These are phyloP conservation scores for Benincasa hispida DNA, from an alignment of 306 rosid genomes.

Conservation along the genomic window DNA sequence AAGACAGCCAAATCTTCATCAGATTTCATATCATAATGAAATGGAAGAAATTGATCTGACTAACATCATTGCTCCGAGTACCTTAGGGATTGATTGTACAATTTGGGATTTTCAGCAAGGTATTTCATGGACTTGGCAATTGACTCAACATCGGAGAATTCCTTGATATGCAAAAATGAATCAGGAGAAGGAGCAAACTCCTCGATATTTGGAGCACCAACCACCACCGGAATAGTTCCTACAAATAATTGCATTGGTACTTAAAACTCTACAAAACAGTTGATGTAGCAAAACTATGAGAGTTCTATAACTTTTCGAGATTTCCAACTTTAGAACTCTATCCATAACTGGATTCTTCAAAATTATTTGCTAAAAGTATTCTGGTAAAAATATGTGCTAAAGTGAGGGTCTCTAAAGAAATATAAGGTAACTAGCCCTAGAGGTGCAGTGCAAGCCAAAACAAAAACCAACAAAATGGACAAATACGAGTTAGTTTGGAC, in stretches of 20 bases:
- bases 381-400: neutral
- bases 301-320: neutral
- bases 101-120: slow-evolving; percentile 64
- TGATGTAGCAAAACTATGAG: neutral
- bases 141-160: slow-evolving; percentile 46
- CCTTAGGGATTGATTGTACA: slow-evolving; percentile 76
- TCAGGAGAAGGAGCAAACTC: slow-evolving; percentile 74
- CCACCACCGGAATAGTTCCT: slow-evolving; percentile 88
- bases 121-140: slow-evolving; percentile 61
- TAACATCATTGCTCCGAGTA: slow-evolving; percentile 4
- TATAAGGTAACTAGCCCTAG: neutral
- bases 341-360: neutral
- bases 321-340: neutral
- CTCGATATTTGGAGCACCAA: slow-evolving; percentile 86
- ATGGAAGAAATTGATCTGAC: neutral
- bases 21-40: neutral
- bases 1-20: neutral
- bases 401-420: neutral
- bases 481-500: neutral
- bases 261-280: neutral
- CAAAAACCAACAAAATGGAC: neutral
- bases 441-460: neutral
- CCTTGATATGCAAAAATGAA: slow-evolving; percentile 67
- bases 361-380: neutral
- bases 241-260: neutral